Evolutionary conservation across 331 rosid genomes (phyloP).

Genomic region (Rosa hybrid): DNA sequence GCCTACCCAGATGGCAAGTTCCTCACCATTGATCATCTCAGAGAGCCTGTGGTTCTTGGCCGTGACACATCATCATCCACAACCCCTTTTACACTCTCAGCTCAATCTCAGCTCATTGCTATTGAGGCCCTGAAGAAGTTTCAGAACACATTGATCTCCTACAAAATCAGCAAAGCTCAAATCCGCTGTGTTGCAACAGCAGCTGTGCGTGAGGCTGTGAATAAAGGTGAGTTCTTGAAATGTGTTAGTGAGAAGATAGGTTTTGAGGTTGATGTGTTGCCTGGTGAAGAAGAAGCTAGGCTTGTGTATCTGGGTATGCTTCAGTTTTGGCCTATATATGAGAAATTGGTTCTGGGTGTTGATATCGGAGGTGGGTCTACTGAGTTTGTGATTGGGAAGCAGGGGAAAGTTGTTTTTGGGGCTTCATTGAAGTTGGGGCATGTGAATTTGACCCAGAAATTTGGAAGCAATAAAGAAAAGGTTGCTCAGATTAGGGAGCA

Average conservation of each 20-base stretch:
- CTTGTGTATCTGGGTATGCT: conserved; percentile 39
- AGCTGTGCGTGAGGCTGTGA: conserved; percentile 40
- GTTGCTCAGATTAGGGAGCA: conserved; percentile 29
- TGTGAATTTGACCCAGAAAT: conserved; percentile 39
- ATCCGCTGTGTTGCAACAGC: conserved; percentile 47
- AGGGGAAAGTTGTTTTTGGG: conserved; percentile 29
- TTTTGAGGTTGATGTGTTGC: conserved; percentile 28
- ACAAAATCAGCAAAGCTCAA: conserved; percentile 7
- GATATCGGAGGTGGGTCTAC: conserved; percentile 55
- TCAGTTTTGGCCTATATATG: conserved; percentile 30
- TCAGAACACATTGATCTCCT: conserved; percentile 18
- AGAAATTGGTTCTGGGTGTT: conserved; percentile 30
- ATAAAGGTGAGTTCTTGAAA: conserved; percentile 25
- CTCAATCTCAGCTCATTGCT: conserved; percentile 27
- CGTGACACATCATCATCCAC: conserved; percentile 9
- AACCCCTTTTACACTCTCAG: conserved; percentile 30
- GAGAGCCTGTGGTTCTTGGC: conserved; percentile 37
- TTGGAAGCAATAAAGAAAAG: conserved; percentile 12
- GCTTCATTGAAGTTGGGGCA: conserved; percentile 44
- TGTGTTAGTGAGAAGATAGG: conserved; percentile 25
- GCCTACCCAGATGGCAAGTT: conserved; percentile 31
- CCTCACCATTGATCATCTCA: conserved; percentile 27
- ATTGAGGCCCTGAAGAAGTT: conserved; percentile 26
- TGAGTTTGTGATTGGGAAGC: conserved; percentile 42
- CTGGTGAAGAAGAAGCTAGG: conserved; percentile 51